Conservation (phyloP, 805 yeast species). For the Monosporozyma siamensis region DNA sequence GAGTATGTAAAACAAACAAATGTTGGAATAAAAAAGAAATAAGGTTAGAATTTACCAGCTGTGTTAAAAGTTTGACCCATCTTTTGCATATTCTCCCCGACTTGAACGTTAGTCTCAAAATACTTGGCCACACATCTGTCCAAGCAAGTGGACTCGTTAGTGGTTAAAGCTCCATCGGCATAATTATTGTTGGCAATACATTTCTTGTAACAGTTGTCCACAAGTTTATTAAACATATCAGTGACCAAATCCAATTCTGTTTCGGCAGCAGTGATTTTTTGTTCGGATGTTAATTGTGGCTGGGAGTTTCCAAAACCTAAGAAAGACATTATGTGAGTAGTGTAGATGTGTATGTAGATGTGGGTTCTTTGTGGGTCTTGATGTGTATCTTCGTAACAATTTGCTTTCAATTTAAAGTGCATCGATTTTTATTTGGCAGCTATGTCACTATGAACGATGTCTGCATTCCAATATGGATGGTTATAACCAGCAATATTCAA, state of each 20-base stretch:
- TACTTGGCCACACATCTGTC: constrained; percentile 95
- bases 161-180: constrained; percentile 62
- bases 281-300: constrained; percentile 65
- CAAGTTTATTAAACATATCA: constrained; percentile 91
- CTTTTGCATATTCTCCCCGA: constrained; percentile 68
- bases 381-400: background rate
- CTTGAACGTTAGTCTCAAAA: constrained; percentile 88
- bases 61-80: constrained; percentile 37
- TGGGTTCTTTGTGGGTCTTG: background rate
- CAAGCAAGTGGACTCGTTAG: constrained; percentile 75
- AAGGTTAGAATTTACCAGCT: constrained; percentile 25
- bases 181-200: constrained; percentile 66
- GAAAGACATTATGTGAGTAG: constrained; percentile 42
- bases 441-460: no score
- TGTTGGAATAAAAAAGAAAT: background rate
- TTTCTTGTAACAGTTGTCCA: constrained; percentile 79
- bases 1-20: background rate
- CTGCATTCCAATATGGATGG: no score
- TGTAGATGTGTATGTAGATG: background rate
- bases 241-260: constrained; percentile 96
- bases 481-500: no score
- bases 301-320: constrained; percentile 70
- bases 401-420: background rate
- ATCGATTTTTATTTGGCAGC: no score
- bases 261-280: constrained; percentile 84